These are phyloP conservation scores for Solanum clarkiae DNA, from an alignment of 257 asterid species.

Conservation along the genomic window DNA sequence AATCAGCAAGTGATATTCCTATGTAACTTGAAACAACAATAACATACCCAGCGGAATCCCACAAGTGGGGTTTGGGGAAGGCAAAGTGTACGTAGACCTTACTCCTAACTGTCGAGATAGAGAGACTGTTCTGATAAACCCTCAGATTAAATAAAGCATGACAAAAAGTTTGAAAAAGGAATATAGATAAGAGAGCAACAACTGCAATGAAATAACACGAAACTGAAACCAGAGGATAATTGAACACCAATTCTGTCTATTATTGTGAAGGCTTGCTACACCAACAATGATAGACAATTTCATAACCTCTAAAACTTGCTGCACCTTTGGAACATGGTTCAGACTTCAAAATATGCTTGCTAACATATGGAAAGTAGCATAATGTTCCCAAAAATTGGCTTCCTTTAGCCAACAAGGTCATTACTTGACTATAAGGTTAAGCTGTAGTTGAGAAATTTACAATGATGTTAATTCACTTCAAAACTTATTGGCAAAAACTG, in stretches of 20 bases:
- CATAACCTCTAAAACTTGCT: not conserved
- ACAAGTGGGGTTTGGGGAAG: too few relatives aligned
- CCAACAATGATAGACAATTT: not conserved
- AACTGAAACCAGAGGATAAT: not conserved
- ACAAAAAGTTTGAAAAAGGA: too few relatives aligned
- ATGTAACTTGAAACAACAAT: not conserved
- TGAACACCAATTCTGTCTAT: not conserved
- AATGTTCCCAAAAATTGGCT: not conserved
- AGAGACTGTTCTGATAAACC: too few relatives aligned
- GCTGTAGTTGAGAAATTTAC: not conserved
- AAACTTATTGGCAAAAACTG: not conserved
- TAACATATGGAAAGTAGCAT: not conserved
- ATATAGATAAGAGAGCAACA: not conserved
- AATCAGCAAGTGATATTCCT: not conserved
- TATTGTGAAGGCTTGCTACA: not conserved
- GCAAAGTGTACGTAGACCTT: not conserved
- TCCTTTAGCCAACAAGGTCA: not conserved
- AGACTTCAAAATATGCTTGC: not conserved
- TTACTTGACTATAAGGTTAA: not conserved
- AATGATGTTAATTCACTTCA: not conserved
- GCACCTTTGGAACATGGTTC: not conserved
- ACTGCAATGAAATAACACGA: too few relatives aligned
- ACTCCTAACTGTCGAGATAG: not conserved
- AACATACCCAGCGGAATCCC: too few relatives aligned
- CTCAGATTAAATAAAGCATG: too few relatives aligned